Evolutionary conservation across 139 green algal species (phyloP).

Genomic region (Bryopsis sp.): DNA sequence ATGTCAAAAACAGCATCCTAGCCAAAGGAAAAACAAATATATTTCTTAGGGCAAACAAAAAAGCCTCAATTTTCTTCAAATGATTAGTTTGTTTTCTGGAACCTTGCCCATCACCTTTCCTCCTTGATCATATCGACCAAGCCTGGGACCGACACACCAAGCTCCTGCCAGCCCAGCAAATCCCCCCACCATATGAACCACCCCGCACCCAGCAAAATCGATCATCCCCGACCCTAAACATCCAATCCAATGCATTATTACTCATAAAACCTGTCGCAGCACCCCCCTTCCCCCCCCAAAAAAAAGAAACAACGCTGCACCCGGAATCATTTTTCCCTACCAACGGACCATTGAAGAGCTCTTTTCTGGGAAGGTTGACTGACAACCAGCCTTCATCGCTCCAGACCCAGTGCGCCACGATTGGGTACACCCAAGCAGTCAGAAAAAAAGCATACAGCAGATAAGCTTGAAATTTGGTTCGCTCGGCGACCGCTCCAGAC

Average conservation of each 20-base stretch:
- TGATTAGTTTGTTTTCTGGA: background rate
- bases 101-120: constrained; percentile 30
- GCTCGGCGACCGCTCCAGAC: constrained; percentile 36
- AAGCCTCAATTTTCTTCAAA: background rate
- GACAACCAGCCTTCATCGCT: constrained; percentile 43
- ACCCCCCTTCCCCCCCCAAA: no score
- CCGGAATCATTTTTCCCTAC: no score
- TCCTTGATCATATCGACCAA: constrained; percentile 68
- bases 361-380: constrained; percentile 22
- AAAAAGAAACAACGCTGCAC: no score
- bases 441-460: constrained; percentile 29
- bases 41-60: background rate
- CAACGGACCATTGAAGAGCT: constrained; percentile 23
- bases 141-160: constrained; percentile 67
- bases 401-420: constrained; percentile 53
- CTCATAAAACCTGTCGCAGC: no score
- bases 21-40: no score
- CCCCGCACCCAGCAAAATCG: constrained; percentile 45
- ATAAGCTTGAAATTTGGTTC: constrained; percentile 37
- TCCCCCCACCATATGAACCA: constrained; percentile 70
- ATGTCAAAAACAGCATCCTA: no score
- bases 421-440: constrained; percentile 38
- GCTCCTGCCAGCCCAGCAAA: constrained; percentile 64
- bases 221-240: constrained; percentile 30
- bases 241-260: no score